Percentiles rank a stretch among this genome's conserved stretches.
Evolutionary conservation across 768 basidiomycete species (phyloP).

Genomic region (Lactifluus piperatus): DNA sequence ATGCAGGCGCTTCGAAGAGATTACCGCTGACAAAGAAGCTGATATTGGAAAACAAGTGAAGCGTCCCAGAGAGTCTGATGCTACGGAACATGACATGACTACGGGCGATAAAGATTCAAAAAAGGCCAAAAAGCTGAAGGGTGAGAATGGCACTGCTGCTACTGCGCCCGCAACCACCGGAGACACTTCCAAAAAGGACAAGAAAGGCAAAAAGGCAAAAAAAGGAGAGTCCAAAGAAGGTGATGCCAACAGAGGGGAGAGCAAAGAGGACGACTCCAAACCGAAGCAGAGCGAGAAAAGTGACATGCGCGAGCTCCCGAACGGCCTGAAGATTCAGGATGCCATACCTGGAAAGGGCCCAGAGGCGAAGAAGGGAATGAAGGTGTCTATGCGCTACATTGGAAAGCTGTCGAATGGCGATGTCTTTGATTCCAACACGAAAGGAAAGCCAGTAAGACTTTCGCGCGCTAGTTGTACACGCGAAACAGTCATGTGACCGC

Average conservation of each 20-base stretch:
- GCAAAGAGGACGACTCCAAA: conserved; percentile 18
- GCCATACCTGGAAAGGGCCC: conserved; percentile 75
- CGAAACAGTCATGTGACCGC: conserved; percentile 7
- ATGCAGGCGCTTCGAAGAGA: conserved; percentile 66
- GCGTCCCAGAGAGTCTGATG: conserved; percentile 61
- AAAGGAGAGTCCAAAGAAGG: conserved; percentile 25
- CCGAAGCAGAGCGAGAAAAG: conserved; percentile 29
- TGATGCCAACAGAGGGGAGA: conserved; percentile 16
- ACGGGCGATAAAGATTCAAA: conserved; percentile 39
- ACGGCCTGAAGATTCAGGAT: conserved; percentile 74
- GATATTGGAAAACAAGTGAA: conserved; percentile 39
- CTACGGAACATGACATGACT: conserved; percentile 33
- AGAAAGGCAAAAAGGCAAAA: conserved; percentile 29
- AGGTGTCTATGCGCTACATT: conserved; percentile 82
- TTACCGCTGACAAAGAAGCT: conserved; percentile 33
- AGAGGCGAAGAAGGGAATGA: conserved; percentile 78
- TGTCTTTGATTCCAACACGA: conserved; percentile 71
- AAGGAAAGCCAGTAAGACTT: conserved; percentile 72
- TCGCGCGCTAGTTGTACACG: neutral
- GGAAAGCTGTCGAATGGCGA: conserved; percentile 78
- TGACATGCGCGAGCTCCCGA: conserved; percentile 41
- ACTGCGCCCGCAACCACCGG: conserved; percentile 23
- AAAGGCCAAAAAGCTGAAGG: conserved; percentile 70
- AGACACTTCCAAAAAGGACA: conserved; percentile 26
- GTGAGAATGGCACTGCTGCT: conserved; percentile 40